Evolutionary conservation across 208 protist species (phyloP).

Genomic region (Wallacemonas sp.): DNA sequence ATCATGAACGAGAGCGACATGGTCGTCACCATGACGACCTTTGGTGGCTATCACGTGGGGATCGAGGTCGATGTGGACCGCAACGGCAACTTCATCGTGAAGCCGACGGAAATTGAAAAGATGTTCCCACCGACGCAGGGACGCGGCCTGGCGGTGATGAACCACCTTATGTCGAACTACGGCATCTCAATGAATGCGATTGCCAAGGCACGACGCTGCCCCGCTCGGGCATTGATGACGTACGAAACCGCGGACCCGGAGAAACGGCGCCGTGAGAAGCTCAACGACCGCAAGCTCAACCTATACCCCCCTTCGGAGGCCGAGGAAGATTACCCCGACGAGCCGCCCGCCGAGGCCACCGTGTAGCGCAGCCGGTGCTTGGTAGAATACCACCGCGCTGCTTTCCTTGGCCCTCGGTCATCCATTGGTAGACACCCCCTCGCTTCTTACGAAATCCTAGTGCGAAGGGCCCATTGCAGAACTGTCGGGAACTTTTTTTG

Average conservation of each 20-base stretch:
- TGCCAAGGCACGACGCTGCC: constrained; percentile 38
- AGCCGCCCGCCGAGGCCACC: too few species aligned
- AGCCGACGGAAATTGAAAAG: constrained; percentile 88
- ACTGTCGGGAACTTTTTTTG: too few species aligned
- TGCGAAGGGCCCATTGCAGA: too few species aligned
- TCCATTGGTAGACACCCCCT: too few species aligned
- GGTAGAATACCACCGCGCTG: too few species aligned
- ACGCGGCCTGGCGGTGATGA: constrained; percentile 55
- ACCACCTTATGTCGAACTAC: constrained; percentile 78
- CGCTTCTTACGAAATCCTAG: too few species aligned
- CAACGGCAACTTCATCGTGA: constrained; percentile 88
- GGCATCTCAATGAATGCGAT: constrained; percentile 68
- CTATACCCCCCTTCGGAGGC: constrained; percentile 3
- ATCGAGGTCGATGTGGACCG: constrained; percentile 88
- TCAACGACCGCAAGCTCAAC: constrained; percentile 1
- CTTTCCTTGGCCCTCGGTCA: too few species aligned
- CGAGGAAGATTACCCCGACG: constrained; percentile 11
- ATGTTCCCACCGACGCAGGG: constrained; percentile 75
- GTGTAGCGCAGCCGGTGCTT: too few species aligned
- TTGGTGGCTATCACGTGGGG: constrained; percentile 76
- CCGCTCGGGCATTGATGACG: constrained; percentile 20
- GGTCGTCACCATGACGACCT: constrained; percentile 61
- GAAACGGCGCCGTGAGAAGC: constrained; percentile 16
- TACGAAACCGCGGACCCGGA: constrained; percentile 33
- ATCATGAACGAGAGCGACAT: constrained; percentile 90